A percentile compares a stretch with the other conserved stretches of the same genome.
phyloP scores from a whole-genome alignment of 2,329 filamentous ascomycete species.

The Pyrenophora graminea region DNA sequence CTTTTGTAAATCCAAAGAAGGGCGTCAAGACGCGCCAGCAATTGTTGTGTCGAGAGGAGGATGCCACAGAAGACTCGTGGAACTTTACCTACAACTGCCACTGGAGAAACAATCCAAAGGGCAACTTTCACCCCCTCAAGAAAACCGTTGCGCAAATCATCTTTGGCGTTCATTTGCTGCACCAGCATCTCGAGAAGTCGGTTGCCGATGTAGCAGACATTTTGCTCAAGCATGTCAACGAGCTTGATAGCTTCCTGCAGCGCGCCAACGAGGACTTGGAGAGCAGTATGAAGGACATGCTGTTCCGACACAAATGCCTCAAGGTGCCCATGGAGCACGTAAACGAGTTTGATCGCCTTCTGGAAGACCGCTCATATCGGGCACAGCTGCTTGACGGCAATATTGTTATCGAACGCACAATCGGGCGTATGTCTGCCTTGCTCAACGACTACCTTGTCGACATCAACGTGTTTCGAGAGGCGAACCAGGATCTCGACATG shows the following conservation, averaged over 20 bases:
- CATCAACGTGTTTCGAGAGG: conserved; percentile 74
- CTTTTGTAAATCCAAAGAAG: conserved; percentile 49
- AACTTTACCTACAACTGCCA: conserved; percentile 72
- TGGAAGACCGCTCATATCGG: conserved; percentile 82
- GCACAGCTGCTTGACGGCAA: conserved; percentile 83
- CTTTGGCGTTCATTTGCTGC: conserved; percentile 87
- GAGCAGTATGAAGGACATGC: conserved; percentile 75
- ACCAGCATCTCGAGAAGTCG: conserved; percentile 84
- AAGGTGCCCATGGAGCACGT: conserved; percentile 83
- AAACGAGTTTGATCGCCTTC: conserved; percentile 80
- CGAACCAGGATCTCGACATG: conserved; percentile 73
- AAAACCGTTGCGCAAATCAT: conserved; percentile 92
- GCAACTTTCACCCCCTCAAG: conserved; percentile 82
- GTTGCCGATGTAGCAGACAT: conserved; percentile 87
- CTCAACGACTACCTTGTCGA: conserved; percentile 81
- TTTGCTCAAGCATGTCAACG: conserved; percentile 87
- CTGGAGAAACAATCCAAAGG: conserved; percentile 76
- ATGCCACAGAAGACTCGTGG: conserved; percentile 68
- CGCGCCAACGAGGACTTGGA: conserved; percentile 83
- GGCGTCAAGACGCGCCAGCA: conserved; percentile 42
- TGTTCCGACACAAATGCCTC: conserved; percentile 72
- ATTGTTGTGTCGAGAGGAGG: conserved; percentile 61
- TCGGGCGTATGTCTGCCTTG: conserved; percentile 74
- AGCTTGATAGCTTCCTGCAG: conserved; percentile 89
- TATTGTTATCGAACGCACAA: conserved; percentile 86